Base-by-base conservation (phyloP, 1,284 basidiomycete species). In the Xerocomus nothofagi region DNA sequence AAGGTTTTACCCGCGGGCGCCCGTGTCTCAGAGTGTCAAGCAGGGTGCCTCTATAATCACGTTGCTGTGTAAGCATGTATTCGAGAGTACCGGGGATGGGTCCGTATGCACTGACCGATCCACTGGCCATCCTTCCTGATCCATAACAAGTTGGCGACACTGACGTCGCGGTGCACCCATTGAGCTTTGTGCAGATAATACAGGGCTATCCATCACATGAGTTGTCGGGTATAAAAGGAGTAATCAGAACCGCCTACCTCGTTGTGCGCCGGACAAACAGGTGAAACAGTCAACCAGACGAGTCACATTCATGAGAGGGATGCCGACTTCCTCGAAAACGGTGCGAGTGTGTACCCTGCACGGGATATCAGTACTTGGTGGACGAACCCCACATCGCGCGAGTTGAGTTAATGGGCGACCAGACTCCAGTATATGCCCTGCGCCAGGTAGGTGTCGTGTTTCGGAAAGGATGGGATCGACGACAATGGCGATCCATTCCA, bases 301-400 rank as follows among this genome's bases (percentile, higher is more conserved):
- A 15, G 4, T n/a, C 5, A 38, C n/a, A 0, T 50, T 5, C 18
- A 10, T 32, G 20, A 57, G 26, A 8, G 42, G 1, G 0, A 2
- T 6, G 2, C 48, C 39, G 1, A 57, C 44, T 17, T 58, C 48
- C 3, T 17, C 0, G 12, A 58, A 55, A 6, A 57, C 37, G 9
- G 29, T 56, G 30, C 38, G 39, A 33, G 32, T 11, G 5, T 57
- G 55, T 10, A 41, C 2, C 26, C 17, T 53, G 1, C 17, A 4
- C 8, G 39, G 39, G 6, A 51, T 40, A 10, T 15, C 24, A 6
- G 9, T 12, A 17, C 2, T 27, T 7, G 15, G 31, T 17, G 15
- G 6, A 20, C 6, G 18, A 20, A 8, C 18, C 6, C 1, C 5
- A 4, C 18, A 5, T 27, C 38, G 20, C 33, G n/a, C 1, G 8